These are phyloP conservation scores for Fagopyrum homotropicum DNA, from an alignment of 148 eudicot species.

Conservation along the genomic window DNA sequence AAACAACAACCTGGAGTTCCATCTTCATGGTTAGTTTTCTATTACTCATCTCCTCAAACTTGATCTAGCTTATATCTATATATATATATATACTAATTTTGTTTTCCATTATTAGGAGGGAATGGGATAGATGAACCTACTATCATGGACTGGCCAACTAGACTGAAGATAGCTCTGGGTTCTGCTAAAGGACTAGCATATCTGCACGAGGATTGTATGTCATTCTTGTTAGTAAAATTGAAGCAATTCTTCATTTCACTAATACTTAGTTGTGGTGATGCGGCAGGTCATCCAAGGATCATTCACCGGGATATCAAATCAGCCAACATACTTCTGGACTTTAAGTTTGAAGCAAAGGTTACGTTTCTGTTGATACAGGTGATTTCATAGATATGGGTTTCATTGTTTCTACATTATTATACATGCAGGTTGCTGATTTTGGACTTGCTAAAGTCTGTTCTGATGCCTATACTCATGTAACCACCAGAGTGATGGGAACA, in stretches of 20 bases:
- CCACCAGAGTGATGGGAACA: slow-evolving; percentile 83
- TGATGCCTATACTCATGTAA: slow-evolving; percentile 45
- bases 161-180: too few species aligned
- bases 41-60: too few species aligned
- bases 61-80: too few species aligned
- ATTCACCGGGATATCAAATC: not conserved
- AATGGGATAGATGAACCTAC: too few species aligned
- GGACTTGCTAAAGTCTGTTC: slow-evolving; percentile 67
- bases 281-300: slow-evolving; percentile 6
- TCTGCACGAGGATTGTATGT: not conserved
- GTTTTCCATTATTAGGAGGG: too few species aligned
- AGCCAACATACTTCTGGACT: slow-evolving; percentile 1
- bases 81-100: too few species aligned
- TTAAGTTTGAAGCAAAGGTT: not conserved
- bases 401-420: too few species aligned
- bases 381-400: too few species aligned
- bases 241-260: not conserved
- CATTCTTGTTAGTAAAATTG: not conserved
- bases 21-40: too few species aligned
- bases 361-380: not conserved
- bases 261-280: not conserved
- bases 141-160: too few species aligned
- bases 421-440: slow-evolving; percentile 67
- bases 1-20: too few species aligned
- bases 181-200: not conserved